phyloP scores from a whole-genome alignment of 208 protist species.

The Angomonas ambiguus region DNA sequence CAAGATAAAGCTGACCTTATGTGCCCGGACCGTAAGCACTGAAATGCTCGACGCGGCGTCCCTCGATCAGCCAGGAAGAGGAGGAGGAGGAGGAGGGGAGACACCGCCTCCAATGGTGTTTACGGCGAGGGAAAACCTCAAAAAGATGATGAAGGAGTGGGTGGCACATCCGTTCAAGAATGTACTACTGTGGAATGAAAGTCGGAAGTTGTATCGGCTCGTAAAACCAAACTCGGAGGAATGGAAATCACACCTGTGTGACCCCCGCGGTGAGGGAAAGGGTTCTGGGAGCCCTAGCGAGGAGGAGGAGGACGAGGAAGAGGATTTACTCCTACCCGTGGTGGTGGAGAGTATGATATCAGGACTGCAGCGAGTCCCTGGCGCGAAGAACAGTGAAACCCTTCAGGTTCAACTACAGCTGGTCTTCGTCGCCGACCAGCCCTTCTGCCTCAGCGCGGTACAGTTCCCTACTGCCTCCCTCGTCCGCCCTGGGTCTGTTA shows the following conservation, averaged over 20 bases:
- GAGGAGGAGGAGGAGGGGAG: no score
- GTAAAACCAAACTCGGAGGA: slow-evolving; percentile 4
- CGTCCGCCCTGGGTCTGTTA: slow-evolving; percentile 27
- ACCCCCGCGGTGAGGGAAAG: slow-evolving; percentile 5
- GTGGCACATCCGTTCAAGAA: slow-evolving; percentile 36
- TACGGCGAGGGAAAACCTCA: slow-evolving; percentile 28
- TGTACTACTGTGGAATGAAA: slow-evolving; percentile 52
- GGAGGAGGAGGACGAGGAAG: slow-evolving; percentile 18
- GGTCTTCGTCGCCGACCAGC: slow-evolving; percentile 46
- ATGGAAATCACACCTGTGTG: no score
- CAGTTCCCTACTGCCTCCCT: slow-evolving; percentile 30
- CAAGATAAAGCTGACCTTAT: slow-evolving; percentile 40
- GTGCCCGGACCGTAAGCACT: slow-evolving; percentile 24
- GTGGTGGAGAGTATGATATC: slow-evolving; percentile 7
- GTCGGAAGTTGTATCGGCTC: slow-evolving; percentile 17
- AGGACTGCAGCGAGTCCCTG: not conserved
- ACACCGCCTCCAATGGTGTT: no score
- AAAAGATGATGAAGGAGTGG: slow-evolving; percentile 52
- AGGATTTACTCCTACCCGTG: slow-evolving; percentile 17
- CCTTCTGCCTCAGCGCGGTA: slow-evolving; percentile 20
- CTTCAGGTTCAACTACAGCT: slow-evolving; percentile 44
- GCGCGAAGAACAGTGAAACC: not conserved
- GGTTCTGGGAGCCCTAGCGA: slow-evolving; percentile 7
- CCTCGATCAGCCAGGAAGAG: no score
- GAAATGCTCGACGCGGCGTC: not conserved